phyloP scores from a whole-genome alignment of 208 protist genomes.

The Trypanosoma platydactyli region DNA sequence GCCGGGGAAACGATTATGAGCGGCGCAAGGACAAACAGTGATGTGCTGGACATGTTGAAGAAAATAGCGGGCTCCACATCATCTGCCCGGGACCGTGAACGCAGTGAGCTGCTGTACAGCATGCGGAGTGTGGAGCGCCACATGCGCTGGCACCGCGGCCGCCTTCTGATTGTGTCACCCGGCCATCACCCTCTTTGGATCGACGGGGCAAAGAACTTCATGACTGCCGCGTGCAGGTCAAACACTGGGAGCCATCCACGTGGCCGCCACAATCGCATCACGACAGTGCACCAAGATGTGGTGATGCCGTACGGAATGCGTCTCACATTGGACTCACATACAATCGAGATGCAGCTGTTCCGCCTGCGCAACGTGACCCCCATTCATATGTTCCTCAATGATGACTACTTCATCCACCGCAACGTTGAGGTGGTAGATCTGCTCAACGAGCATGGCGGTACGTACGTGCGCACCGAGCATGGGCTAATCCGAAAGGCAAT shows the following conservation, averaged over 20 bases:
- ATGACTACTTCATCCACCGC: conserved; percentile 78
- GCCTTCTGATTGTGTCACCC: conserved; percentile 95
- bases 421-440: conserved; percentile 51
- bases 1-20: neutral
- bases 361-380: conserved; percentile 48
- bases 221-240: conserved; percentile 32
- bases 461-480: conserved; percentile 52
- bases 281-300: conserved; percentile 65
- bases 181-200: conserved; percentile 93
- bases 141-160: conserved; percentile 90
- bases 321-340: conserved; percentile 53
- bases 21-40: neutral
- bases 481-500: conserved; percentile 14
- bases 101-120: conserved; percentile 94
- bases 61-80: neutral
- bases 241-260: conserved; percentile 27
- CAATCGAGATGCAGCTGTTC: conserved; percentile 64
- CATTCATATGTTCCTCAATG: conserved; percentile 72
- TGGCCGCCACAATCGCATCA: conserved; percentile 54
- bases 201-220: conserved; percentile 64
- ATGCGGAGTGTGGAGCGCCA: conserved; percentile 92
- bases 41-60: neutral
- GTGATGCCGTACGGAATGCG: conserved; percentile 56
- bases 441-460: conserved; percentile 62
- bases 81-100: conserved; percentile 65